Evolutionary conservation across 129 eudicot genomes (phyloP).

Genomic region (Heracleum sosnowskyi): DNA sequence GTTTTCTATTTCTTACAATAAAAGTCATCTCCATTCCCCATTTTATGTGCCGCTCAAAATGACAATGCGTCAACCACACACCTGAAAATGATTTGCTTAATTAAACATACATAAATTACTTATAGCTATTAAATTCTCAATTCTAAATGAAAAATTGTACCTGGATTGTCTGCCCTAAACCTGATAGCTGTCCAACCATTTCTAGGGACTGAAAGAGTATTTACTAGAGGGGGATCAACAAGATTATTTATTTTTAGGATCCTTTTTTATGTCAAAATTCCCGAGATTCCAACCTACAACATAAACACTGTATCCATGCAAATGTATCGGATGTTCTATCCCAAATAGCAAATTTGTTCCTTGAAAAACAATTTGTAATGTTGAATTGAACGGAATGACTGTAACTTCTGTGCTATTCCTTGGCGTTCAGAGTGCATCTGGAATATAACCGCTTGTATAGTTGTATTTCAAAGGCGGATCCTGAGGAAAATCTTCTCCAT

Average conservation of each 20-base stretch:
- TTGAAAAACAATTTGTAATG: constrained; percentile 30
- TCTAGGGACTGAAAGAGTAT: constrained; percentile 30
- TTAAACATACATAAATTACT: not conserved
- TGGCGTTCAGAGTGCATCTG: not conserved
- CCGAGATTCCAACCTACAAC: constrained; percentile 43
- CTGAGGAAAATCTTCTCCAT: not conserved
- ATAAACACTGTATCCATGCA: constrained; percentile 37
- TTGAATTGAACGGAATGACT: not conserved
- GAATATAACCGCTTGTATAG: not conserved
- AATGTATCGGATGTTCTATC: constrained; percentile 37
- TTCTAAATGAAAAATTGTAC: constrained; percentile 11
- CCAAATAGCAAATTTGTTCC: constrained; percentile 35
- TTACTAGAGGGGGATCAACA: constrained; percentile 39
- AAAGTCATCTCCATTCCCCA: constrained; percentile 57
- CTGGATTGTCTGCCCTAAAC: constrained; percentile 42
- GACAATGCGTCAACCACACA: constrained; percentile 43
- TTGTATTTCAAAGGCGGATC: not conserved
- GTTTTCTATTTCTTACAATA: constrained; percentile 31
- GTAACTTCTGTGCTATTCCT: not conserved
- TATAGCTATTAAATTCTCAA: not conserved
- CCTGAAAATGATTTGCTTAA: constrained; percentile 17
- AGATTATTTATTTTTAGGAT: constrained; percentile 32
- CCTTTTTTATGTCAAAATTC: constrained; percentile 23
- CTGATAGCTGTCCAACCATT: constrained; percentile 45
- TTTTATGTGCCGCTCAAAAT: not conserved